Conservation (phyloP, 23 red algal species). For the Gracilaria gracilis region DNA sequence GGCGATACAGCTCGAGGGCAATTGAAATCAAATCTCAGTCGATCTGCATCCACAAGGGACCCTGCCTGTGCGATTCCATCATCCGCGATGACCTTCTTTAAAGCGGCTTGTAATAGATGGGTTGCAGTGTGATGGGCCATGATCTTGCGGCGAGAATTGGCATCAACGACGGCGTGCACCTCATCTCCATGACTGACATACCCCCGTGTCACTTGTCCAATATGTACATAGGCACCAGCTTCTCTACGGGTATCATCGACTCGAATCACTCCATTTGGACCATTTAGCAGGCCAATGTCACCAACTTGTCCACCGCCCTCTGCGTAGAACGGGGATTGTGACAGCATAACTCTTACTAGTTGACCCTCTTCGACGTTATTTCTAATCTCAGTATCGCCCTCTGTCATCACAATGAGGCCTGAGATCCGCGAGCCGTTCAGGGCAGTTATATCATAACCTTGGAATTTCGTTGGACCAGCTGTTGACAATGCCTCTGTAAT, state of each 20-base stretch:
- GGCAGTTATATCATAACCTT: slow-evolving; percentile 56
- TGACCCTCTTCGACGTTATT: slow-evolving; percentile 49
- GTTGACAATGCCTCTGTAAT: slow-evolving; percentile 24
- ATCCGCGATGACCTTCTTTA: slow-evolving; percentile 75
- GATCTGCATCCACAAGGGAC: slow-evolving; percentile 86
- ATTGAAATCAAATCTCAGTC: slow-evolving; percentile 95
- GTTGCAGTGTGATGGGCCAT: slow-evolving; percentile 94
- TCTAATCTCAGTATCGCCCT: background rate
- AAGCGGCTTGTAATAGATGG: slow-evolving; percentile 89
- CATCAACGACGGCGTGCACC: slow-evolving; percentile 74
- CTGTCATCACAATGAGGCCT: slow-evolving; percentile 47
- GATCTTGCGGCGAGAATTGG: slow-evolving; percentile 64
- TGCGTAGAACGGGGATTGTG: slow-evolving; percentile 89
- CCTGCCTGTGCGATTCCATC: slow-evolving; percentile 90
- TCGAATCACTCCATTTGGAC: slow-evolving; percentile 38
- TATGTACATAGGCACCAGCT: slow-evolving; percentile 81
- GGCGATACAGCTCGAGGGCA: slow-evolving; percentile 72
- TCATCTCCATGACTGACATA: slow-evolving; percentile 65
- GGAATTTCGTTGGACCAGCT: slow-evolving; percentile 70
- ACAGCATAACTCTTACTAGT: slow-evolving; percentile 69
- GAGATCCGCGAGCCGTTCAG: slow-evolving; percentile 14
- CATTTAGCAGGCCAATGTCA: slow-evolving; percentile 71
- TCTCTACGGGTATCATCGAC: slow-evolving; percentile 79
- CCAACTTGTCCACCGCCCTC: slow-evolving; percentile 96
- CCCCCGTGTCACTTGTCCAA: slow-evolving; percentile 57